Percentiles rank a stretch among this genome's conserved stretches.
phyloP scores from a whole-genome alignment of 768 basidiomycete species.

The Artomyces pyxidatus region DNA sequence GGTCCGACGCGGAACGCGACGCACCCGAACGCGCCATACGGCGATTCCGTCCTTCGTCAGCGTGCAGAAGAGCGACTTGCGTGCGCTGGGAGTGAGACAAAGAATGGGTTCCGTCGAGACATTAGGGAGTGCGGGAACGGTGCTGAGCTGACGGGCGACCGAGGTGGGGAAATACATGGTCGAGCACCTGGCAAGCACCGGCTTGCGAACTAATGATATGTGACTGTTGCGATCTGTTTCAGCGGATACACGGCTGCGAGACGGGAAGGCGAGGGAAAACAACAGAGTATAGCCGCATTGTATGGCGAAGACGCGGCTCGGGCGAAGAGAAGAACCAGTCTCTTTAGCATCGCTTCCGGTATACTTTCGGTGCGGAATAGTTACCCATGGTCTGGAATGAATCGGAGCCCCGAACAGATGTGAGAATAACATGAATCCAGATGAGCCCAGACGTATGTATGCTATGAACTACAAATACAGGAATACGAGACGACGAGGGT shows the following conservation, averaged over 20 bases:
- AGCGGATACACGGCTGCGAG: conserved; percentile 17
- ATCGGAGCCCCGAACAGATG: too few relatives aligned
- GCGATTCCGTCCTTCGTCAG: conserved; percentile 65
- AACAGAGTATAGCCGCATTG: neutral
- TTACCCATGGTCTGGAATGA: too few relatives aligned
- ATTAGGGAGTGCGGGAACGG: conserved; percentile 61
- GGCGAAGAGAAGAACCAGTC: too few relatives aligned
- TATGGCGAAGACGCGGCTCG: neutral
- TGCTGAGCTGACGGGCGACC: conserved; percentile 65
- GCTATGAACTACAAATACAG: conserved; percentile 11
- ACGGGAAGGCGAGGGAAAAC: neutral
- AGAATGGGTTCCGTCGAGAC: conserved; percentile 50
- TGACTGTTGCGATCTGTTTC: too few relatives aligned
- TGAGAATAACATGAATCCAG: too few relatives aligned
- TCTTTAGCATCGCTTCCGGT: too few relatives aligned
- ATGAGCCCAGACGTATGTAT: conserved; percentile 2
- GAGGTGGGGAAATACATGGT: conserved; percentile 83
- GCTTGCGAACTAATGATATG: neutral
- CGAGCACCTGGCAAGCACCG: neutral
- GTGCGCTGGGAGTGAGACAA: conserved; percentile 52
- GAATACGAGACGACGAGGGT: neutral
- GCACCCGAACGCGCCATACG: conserved; percentile 76
- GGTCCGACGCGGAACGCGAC: conserved; percentile 20
- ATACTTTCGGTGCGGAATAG: too few relatives aligned
- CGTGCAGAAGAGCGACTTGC: conserved; percentile 71